Evolutionary conservation across 2,329 filamentous ascomycete genomes (phyloP).

Genomic region (Aspergillus caelatus): DNA sequence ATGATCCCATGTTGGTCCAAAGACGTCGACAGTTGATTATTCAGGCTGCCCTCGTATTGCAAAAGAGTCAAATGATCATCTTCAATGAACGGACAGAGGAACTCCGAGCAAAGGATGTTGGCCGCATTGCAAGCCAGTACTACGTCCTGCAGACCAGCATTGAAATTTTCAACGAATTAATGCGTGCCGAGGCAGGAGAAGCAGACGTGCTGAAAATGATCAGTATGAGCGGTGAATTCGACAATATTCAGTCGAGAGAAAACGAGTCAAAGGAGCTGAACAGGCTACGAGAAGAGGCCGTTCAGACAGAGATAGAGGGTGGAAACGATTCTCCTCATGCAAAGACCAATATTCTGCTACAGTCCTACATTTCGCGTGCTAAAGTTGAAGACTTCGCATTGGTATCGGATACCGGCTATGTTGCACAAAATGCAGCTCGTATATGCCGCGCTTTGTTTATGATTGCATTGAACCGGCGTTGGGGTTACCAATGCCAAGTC

Average conservation of each 20-base stretch:
- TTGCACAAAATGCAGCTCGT: constrained; percentile 91
- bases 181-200: constrained; percentile 82
- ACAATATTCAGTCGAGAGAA: constrained; percentile 92
- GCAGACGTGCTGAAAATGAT: constrained; percentile 96
- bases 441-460: constrained; percentile 96
- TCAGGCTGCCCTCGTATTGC: constrained; percentile 81
- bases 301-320: constrained; percentile 78
- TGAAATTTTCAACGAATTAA: constrained; percentile 94
- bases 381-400: constrained; percentile 92
- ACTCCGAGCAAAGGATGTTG: constrained; percentile 89
- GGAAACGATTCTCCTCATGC: constrained; percentile 70
- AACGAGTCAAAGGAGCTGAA: constrained; percentile 86
- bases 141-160: constrained; percentile 94
- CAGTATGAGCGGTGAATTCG: constrained; percentile 95
- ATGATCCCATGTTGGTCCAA: constrained; percentile 86
- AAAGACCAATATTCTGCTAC: constrained; percentile 94
- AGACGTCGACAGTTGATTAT: constrained; percentile 83
- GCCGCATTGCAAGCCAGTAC: constrained; percentile 94
- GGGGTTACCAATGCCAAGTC: constrained; percentile 94
- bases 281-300: constrained; percentile 68
- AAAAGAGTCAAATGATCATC: constrained; percentile 97
- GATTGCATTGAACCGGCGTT: constrained; percentile 91
- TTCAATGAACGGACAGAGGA: constrained; percentile 96
- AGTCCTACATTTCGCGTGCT: constrained; percentile 88
- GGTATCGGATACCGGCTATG: constrained; percentile 88